Conservation (phyloP, 768 basidiomycete species). For the Boletales sp. region DNA sequence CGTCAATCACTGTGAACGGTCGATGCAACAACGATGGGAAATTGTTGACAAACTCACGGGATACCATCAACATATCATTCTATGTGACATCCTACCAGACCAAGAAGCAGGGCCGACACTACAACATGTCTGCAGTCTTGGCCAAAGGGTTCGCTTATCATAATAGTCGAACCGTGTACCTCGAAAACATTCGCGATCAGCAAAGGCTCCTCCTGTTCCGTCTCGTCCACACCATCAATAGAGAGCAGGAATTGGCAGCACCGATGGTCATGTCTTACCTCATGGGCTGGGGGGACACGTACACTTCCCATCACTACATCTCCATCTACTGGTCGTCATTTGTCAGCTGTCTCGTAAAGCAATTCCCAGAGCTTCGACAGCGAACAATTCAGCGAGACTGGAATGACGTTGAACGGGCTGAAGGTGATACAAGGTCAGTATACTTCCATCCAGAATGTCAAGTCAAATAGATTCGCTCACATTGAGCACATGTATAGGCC, state of each 20-base stretch:
- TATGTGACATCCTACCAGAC: constrained; percentile 35
- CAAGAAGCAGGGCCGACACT: constrained; percentile 27
- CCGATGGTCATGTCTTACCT: constrained; percentile 40
- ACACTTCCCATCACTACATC: constrained; percentile 34
- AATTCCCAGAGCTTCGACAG: too few species aligned
- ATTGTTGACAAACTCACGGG: constrained; percentile 32
- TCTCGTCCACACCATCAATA: constrained; percentile 30
- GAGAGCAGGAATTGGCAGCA: constrained; percentile 36
- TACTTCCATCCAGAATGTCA: too few species aligned
- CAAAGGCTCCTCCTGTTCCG: constrained; percentile 32
- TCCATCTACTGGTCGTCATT: constrained; percentile 35
- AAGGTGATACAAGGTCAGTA: too few species aligned
- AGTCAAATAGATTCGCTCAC: too few species aligned
- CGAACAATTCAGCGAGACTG: neutral
- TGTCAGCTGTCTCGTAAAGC: neutral
- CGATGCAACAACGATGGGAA: constrained; percentile 43
- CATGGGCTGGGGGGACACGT: constrained; percentile 42
- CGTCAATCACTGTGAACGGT: constrained; percentile 17
- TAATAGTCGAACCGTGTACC: constrained; percentile 1
- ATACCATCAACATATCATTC: constrained; percentile 31
- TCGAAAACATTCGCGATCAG: constrained; percentile 8
- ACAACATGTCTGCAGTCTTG: constrained; percentile 36
- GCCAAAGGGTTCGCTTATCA: constrained; percentile 33
- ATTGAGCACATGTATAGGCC: too few species aligned
- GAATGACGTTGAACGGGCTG: too few species aligned